These are phyloP conservation scores for Craterostigma plantagineum DNA, from an alignment of 257 asterid genomes.

Conservation along the genomic window DNA sequence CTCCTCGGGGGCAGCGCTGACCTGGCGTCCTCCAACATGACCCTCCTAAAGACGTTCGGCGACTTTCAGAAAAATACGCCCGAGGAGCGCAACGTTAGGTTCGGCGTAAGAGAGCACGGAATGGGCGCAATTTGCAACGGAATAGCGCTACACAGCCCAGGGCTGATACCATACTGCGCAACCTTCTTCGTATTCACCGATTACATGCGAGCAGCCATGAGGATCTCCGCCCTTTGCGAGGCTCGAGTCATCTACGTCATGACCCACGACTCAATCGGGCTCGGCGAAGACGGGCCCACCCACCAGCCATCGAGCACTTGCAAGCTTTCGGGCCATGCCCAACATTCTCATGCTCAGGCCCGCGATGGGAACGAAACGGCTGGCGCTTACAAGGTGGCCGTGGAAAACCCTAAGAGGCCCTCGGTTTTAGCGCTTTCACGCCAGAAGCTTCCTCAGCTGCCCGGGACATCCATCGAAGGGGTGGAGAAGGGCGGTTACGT, in stretches of 20 bases:
- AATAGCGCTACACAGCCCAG: conserved; percentile 30
- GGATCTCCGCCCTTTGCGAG: conserved; percentile 31
- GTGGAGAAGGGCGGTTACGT: conserved; percentile 37
- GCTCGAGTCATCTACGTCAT: conserved; percentile 38
- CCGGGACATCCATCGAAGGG: conserved; percentile 22
- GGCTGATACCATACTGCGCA: conserved; percentile 36
- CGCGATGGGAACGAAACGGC: conserved; percentile 45
- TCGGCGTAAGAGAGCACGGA: conserved; percentile 39
- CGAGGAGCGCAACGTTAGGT: conserved; percentile 30
- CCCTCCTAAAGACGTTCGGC: conserved; percentile 14
- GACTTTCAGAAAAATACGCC: conserved; percentile 26
- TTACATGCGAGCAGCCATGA: conserved; percentile 34
- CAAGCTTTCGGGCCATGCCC: conserved; percentile 38
- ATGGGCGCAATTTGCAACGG: conserved; percentile 51
- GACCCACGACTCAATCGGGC: conserved; percentile 41
- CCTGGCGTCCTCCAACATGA: conserved; percentile 34
- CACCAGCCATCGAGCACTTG: conserved; percentile 51
- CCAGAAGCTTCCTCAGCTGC: conserved; percentile 22
- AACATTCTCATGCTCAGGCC: conserved; percentile 31
- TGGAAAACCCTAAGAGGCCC: conserved; percentile 19
- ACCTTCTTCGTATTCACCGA: conserved; percentile 39
- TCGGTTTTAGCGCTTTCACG: conserved; percentile 28
- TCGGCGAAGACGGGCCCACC: conserved; percentile 47
- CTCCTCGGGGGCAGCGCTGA: conserved; percentile 54
- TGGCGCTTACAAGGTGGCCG: conserved; percentile 28